Base-by-base conservation (phyloP, 176 grass and related monocot species). In the Miscanthus lutarioriparius region DNA sequence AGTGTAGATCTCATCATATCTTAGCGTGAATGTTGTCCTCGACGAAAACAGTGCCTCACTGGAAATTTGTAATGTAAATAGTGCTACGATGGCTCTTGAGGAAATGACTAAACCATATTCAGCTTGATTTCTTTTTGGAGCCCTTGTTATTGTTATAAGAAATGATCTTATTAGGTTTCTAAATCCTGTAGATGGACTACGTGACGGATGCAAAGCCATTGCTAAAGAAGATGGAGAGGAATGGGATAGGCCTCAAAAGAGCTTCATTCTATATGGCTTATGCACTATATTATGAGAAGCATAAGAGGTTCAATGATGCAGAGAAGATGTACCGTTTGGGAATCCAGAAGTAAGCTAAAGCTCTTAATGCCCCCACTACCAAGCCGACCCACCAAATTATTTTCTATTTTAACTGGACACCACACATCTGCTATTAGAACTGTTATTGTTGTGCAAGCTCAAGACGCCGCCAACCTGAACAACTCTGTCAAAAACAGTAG, bases 271-370 rank as follows among this genome's bases (percentile, higher is more conserved):
- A 95, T 77, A 90, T 92, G 88, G 96, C 96, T 20, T 92, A 95
- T 68, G 91, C 96, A 72, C 43, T 98, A 41, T 94, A 98, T 79
- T 95, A 98, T 81, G 96, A 95, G 87, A 98, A 98, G 83, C 89
- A 88, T 41, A 94, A 66, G 75, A 95, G 86, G 44, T 90, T 95
- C 77, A 86, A 79, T 41, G 77, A 92, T 3, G 91, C 93, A 0
- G 96, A 95, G 58, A 92, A 90, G 67, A 92, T 98, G 91, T 98
- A 94, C 83, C 59, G 70, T 82, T 26, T 82, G 20, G 93, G 93
- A 56, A 89, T 94, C 43, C 81, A 98, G 49, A 98, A 88, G 96
- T 98, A 95, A 95, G 75, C n/a, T 81, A 25, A 25, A 48, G 27
- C 5, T 35, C 39, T 59, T 23, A 26, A 25, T 62, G 5, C 58